These are phyloP conservation scores for Orobanche coerulescens DNA, from an alignment of 257 asterid genomes.

Conservation along the genomic window DNA sequence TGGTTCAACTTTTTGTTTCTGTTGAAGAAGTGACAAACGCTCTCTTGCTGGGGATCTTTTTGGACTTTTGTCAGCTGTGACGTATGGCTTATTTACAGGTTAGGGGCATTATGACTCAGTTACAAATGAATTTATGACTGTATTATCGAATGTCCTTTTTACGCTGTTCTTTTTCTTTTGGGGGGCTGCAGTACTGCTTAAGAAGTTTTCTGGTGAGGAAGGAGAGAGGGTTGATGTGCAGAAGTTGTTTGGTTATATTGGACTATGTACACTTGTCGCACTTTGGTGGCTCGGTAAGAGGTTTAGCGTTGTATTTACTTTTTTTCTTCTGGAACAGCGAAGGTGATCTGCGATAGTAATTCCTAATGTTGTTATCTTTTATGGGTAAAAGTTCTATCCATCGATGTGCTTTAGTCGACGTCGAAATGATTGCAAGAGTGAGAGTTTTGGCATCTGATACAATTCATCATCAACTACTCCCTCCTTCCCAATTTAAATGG, in stretches of 20 bases:
- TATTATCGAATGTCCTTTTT: background rate
- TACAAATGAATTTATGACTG: conserved; percentile 4
- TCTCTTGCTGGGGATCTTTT: conserved; percentile 89
- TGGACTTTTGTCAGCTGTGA: conserved; percentile 85
- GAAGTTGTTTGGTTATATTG: conserved; percentile 88
- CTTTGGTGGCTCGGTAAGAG: conserved; percentile 98
- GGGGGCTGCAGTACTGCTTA: conserved; percentile 88
- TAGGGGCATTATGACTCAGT: conserved; percentile 14
- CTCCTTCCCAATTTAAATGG: no score
- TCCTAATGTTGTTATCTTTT: background rate
- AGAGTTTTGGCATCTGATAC: no score
- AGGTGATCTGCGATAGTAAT: no score
- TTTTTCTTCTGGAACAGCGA: background rate
- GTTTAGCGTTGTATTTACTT: background rate
- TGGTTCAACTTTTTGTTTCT: conserved; percentile 58
- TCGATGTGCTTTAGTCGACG: no score
- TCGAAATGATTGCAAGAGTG: no score
- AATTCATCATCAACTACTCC: no score
- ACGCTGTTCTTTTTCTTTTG: conserved; percentile 7
- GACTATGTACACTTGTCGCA: conserved; percentile 77
- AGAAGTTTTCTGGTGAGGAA: conserved; percentile 87
- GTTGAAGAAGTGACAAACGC: conserved; percentile 63
- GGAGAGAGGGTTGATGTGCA: conserved; percentile 86
- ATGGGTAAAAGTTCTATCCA: background rate
- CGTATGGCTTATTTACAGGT: conserved; percentile 94